Conservation (phyloP, 495 filamentous ascomycete genomes). For the Lindgomyces ingoldianus region DNA sequence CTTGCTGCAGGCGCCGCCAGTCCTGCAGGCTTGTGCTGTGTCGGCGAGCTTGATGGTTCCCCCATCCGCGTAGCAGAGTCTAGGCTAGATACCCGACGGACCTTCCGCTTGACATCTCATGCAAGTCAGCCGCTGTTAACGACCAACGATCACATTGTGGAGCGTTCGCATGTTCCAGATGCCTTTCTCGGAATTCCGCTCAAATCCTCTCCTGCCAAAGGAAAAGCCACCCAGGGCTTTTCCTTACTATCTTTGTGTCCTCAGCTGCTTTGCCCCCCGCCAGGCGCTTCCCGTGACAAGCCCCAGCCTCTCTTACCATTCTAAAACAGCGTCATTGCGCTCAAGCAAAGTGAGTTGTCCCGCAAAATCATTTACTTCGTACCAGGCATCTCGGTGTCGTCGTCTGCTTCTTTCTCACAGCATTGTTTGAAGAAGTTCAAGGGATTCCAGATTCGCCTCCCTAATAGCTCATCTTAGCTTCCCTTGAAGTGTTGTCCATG, state of each 20-base stretch:
- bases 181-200: no score
- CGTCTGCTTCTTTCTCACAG: no score
- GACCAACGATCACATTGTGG: background rate
- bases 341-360: background rate
- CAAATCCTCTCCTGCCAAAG: no score
- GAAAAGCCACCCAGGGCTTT: background rate
- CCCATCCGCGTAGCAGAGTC: background rate
- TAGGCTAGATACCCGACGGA: background rate
- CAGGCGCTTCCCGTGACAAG: background rate
- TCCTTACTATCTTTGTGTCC: no score
- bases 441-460: no score
- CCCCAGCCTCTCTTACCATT: constrained; percentile 13
- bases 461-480: no score
- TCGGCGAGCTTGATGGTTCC: background rate
- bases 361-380: background rate
- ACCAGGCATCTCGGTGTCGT: no score
- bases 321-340: constrained; percentile 7
- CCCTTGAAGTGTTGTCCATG: no score
- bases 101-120: background rate
- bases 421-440: no score
- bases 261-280: no score
- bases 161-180: no score
- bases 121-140: constrained; percentile 12
- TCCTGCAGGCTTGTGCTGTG: background rate
- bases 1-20: background rate